These are phyloP conservation scores for Fraxinus dipetala DNA, from an alignment of 305 asterid species.

Conservation along the genomic window DNA sequence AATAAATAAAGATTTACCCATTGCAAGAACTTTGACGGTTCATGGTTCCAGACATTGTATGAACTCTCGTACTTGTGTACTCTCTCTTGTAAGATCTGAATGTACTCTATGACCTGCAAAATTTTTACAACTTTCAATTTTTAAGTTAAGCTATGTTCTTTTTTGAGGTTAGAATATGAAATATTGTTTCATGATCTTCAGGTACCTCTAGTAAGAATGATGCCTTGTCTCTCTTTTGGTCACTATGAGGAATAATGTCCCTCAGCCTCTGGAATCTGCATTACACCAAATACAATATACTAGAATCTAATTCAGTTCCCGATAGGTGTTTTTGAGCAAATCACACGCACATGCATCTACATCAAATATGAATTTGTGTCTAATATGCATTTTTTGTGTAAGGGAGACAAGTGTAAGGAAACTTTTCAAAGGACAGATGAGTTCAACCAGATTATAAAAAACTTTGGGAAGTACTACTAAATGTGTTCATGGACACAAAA, in stretches of 20 bases:
- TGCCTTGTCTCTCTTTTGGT: constrained; percentile 97
- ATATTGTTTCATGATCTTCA: constrained; percentile 10
- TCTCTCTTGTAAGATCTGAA: constrained; percentile 89
- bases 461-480: background rate
- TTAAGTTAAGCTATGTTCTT: constrained; percentile 2
- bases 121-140: constrained; percentile 19
- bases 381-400: background rate
- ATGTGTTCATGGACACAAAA: background rate
- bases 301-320: background rate
- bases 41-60: constrained; percentile 74
- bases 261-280: constrained; percentile 89
- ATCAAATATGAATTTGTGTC: background rate
- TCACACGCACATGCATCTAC: background rate
- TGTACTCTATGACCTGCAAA: constrained; percentile 89
- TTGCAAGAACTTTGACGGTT: constrained; percentile 55
- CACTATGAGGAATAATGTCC: constrained; percentile 85
- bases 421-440: background rate
- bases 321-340: background rate
- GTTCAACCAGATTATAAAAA: constrained; percentile 8
- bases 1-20: constrained; percentile 46
- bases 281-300: constrained; percentile 10
- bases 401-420: background rate
- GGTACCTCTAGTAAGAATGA: constrained; percentile 89
- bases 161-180: constrained; percentile 6
- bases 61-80: constrained; percentile 69